phyloP scores from a whole-genome alignment of 2,329 filamentous ascomycete species.

The Hyphodiscus sp. region DNA sequence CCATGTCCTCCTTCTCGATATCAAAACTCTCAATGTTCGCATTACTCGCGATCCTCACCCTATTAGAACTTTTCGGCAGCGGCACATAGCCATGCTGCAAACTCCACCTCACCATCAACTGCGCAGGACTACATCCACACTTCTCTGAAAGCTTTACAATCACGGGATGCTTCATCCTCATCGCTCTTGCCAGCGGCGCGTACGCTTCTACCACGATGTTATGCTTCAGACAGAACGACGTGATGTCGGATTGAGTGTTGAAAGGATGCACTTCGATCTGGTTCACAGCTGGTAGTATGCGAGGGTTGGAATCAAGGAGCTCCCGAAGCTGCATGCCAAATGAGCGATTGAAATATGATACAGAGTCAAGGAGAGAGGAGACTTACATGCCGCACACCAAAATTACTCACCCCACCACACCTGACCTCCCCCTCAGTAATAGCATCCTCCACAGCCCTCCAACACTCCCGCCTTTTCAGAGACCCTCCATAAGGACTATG shows the following conservation, averaged over 20 bases:
- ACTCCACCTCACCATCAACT: conserved; percentile 72
- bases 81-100: conserved; percentile 68
- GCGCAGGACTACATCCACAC: conserved; percentile 64
- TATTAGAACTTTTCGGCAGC: conserved; percentile 64
- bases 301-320: conserved; percentile 33
- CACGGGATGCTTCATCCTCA: conserved; percentile 61
- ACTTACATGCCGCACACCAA: conserved; percentile 63
- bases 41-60: conserved; percentile 59
- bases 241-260: conserved; percentile 65
- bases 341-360: too few species aligned
- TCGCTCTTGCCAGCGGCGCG: conserved; percentile 65
- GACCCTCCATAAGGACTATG: conserved; percentile 74
- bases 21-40: conserved; percentile 52
- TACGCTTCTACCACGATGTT: conserved; percentile 72
- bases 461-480: conserved; percentile 61
- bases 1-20: conserved; percentile 58
- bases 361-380: neutral
- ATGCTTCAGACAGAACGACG: conserved; percentile 57
- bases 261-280: conserved; percentile 81
- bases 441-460: conserved; percentile 72
- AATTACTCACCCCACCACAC: conserved; percentile 73
- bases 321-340: conserved; percentile 21
- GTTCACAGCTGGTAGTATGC: conserved; percentile 62
- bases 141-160: conserved; percentile 58
- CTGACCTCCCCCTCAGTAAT: conserved; percentile 64